A percentile compares a stretch with the other conserved stretches of the same genome.
Conservation (phyloP, 139 green algal species). For the Ostreobium quekettii region DNA sequence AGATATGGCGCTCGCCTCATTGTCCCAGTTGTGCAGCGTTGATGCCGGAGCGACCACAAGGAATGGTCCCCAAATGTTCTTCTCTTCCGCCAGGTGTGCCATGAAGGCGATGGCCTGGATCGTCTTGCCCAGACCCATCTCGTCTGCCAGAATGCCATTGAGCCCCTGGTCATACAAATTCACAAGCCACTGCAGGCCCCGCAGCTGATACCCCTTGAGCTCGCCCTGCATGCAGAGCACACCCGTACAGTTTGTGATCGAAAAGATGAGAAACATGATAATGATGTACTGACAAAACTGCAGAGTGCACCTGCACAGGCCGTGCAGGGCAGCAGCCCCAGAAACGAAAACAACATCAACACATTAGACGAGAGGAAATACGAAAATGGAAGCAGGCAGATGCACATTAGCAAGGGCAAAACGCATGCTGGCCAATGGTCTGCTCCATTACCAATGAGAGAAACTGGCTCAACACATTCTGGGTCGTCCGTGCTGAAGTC, state of each 20-base stretch:
- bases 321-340: neutral
- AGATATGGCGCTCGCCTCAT: slow-evolving; percentile 61
- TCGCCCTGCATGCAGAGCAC: slow-evolving; percentile 18
- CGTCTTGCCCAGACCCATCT: slow-evolving; percentile 69
- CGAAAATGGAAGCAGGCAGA: no score
- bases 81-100: slow-evolving; percentile 23
- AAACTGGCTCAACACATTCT: no score
- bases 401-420: no score
- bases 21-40: slow-evolving; percentile 76
- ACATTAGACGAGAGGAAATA: no score
- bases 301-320: neutral
- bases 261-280: neutral
- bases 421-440: no score
- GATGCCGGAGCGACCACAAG: slow-evolving; percentile 70
- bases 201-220: slow-evolving; percentile 50
- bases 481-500: no score
- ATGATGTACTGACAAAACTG: neutral
- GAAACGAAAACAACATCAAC: no score
- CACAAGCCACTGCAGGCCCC: slow-evolving; percentile 49
- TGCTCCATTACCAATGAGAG: no score
- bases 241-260: no score
- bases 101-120: slow-evolving; percentile 33
- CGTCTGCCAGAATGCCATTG: slow-evolving; percentile 67
- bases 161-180: slow-evolving; percentile 48
- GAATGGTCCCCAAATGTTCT: slow-evolving; percentile 57